Conservation (phyloP, 2,329 filamentous ascomycete species). For the Paecilomyces sp. region DNA sequence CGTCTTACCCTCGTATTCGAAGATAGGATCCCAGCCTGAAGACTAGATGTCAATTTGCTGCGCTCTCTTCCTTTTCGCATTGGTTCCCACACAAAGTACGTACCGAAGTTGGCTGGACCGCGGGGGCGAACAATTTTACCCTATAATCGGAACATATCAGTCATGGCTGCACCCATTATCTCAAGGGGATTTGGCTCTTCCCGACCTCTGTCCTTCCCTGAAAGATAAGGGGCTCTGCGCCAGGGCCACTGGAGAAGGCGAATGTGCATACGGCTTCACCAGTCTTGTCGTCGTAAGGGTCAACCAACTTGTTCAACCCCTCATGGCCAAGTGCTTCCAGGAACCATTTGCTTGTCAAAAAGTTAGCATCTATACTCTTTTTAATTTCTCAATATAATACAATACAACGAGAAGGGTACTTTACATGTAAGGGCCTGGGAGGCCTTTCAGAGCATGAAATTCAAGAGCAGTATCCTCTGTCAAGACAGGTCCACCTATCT, state of each 20-base stretch:
- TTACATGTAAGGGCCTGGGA: conserved; percentile 94
- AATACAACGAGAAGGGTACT: conserved; percentile 18
- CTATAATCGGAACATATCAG: conserved; percentile 23
- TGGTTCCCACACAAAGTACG: not conserved
- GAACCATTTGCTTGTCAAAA: conserved; percentile 75
- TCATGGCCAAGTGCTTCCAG: conserved; percentile 72
- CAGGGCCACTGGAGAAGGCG: conserved; percentile 80
- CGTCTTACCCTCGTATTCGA: conserved; percentile 88
- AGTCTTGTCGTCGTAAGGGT: conserved; percentile 81
- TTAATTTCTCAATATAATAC: not conserved
- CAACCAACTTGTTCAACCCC: conserved; percentile 83
- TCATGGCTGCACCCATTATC: not conserved
- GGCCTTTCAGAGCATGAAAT: conserved; percentile 82
- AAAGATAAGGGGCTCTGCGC: conserved; percentile 76
- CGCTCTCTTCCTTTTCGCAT: not conserved
- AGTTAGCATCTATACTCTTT: conserved; percentile 3
- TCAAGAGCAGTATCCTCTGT: conserved; percentile 95
- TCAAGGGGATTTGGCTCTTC: conserved; percentile 20
- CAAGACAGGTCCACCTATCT: conserved; percentile 81
- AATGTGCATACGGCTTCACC: conserved; percentile 95
- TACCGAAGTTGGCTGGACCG: conserved; percentile 77
- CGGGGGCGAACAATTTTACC: conserved; percentile 79
- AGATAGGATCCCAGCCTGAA: conserved; percentile 89
- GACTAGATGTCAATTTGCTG: not conserved
- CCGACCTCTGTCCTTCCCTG: conserved; percentile 77